phyloP scores from a whole-genome alignment of 768 basidiomycete species.

The Collybia mongolica region DNA sequence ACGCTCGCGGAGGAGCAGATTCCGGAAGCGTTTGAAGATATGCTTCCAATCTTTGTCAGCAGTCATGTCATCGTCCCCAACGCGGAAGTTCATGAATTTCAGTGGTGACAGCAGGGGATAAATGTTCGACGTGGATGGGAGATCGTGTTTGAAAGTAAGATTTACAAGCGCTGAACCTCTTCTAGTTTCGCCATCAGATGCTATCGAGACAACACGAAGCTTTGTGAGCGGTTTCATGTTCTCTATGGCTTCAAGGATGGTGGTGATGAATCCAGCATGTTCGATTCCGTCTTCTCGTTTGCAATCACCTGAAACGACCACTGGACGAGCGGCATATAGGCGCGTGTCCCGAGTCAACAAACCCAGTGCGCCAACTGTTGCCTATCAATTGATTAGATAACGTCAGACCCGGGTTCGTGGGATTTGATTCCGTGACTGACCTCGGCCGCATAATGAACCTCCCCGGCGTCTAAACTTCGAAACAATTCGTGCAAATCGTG shows the following conservation, averaged over 20 bases:
- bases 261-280: constrained; percentile 17
- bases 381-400: constrained; percentile 15
- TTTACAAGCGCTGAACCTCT: constrained; percentile 21
- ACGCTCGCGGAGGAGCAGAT: constrained; percentile 19
- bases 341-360: constrained; percentile 20
- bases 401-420: no score
- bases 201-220: constrained; percentile 16
- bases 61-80: constrained; percentile 29
- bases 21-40: constrained; percentile 22
- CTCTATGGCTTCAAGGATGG: constrained; percentile 6
- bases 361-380: constrained; percentile 24
- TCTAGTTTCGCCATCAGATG: constrained; percentile 28
- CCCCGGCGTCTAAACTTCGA: background rate
- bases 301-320: constrained; percentile 27
- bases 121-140: constrained; percentile 20
- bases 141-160: constrained; percentile 17
- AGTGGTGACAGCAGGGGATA: constrained; percentile 19
- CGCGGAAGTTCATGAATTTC: constrained; percentile 21
- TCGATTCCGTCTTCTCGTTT: constrained; percentile 23
- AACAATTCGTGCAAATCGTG: background rate
- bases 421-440: no score
- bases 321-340: constrained; percentile 20
- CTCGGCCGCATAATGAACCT: background rate
- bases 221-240: background rate
- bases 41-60: constrained; percentile 31